These are phyloP conservation scores for Daphne laureola DNA, from an alignment of 441 rosid species.

Conservation along the genomic window DNA sequence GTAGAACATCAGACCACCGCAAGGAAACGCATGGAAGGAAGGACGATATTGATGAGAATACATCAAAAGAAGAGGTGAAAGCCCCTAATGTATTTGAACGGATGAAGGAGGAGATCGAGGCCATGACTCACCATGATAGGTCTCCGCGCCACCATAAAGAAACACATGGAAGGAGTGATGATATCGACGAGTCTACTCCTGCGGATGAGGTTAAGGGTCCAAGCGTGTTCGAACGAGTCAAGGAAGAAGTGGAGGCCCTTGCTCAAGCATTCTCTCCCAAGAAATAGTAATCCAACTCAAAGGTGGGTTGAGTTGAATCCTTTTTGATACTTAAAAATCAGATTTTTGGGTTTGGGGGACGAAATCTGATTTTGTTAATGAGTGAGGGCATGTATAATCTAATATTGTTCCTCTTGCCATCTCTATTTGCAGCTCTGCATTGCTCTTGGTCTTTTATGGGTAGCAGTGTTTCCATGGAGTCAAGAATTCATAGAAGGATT, in stretches of 20 bases:
- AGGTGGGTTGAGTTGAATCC: too few relatives aligned
- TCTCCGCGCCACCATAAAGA: constrained; percentile 15
- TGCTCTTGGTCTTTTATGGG: too few relatives aligned
- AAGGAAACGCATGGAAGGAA: constrained; percentile 16
- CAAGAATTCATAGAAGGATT: too few relatives aligned
- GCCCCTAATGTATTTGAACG: constrained; percentile 12
- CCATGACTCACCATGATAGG: constrained; percentile 6
- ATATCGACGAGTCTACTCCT: constrained; percentile 11
- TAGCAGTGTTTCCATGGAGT: too few relatives aligned
- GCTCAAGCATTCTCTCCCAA: constrained; percentile 11
- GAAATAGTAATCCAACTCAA: constrained; percentile 8
- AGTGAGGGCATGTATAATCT: too few relatives aligned
- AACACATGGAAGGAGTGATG: constrained; percentile 15
- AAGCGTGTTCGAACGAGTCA: constrained; percentile 13
- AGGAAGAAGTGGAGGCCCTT: constrained; percentile 19
- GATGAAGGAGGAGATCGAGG: constrained; percentile 16
- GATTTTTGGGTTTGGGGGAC: too few relatives aligned
- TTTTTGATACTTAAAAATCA: too few relatives aligned
- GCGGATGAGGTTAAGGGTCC: constrained; percentile 15
- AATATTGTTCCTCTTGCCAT: too few relatives aligned
- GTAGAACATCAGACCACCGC: constrained; percentile 10
- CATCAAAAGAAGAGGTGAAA: constrained; percentile 9
- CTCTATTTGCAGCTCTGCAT: too few relatives aligned
- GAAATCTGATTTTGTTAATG: too few relatives aligned
- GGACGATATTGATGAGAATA: constrained; percentile 11